Conservation (phyloP, 1,139 yeast species). For the Nadsonia commutata region DNA sequence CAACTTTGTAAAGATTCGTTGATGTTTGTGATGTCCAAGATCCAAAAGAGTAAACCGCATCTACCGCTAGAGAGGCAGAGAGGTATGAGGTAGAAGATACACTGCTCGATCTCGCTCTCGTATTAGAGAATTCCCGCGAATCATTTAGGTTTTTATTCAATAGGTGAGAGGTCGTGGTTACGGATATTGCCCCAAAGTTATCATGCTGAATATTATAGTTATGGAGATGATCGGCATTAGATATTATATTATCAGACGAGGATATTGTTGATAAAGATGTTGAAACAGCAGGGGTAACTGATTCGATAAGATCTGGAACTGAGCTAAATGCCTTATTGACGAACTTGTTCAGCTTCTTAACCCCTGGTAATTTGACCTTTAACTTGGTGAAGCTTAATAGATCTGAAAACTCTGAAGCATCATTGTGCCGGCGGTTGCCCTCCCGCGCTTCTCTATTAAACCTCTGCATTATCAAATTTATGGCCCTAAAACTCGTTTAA, state of each 20-base stretch:
- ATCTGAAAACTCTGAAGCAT: no score
- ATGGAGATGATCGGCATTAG: no score
- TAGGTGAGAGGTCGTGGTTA: no score
- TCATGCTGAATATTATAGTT: no score
- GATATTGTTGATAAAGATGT: no score
- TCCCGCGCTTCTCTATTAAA: no score
- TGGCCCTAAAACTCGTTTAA: no score
- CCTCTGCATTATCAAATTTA: no score
- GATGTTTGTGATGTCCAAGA: conserved; percentile 11
- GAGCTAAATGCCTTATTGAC: conserved; percentile 8
- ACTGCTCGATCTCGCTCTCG: neutral
- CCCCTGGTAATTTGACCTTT: neutral
- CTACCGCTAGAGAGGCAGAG: conserved; percentile 1
- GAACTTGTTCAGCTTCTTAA: conserved; percentile 8
- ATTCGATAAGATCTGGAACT: neutral
- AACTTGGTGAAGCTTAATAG: neutral
- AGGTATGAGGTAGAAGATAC: neutral
- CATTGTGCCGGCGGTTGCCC: no score
- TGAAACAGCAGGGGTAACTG: neutral
- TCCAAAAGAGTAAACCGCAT: conserved; percentile 4
- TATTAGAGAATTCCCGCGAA: conserved; percentile 1
- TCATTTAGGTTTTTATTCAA: neutral
- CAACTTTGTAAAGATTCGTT: neutral
- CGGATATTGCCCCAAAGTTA: no score
- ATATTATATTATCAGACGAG: no score